Base-by-base conservation (phyloP, 2,329 filamentous ascomycete species). In the Ascochyta pisi region DNA sequence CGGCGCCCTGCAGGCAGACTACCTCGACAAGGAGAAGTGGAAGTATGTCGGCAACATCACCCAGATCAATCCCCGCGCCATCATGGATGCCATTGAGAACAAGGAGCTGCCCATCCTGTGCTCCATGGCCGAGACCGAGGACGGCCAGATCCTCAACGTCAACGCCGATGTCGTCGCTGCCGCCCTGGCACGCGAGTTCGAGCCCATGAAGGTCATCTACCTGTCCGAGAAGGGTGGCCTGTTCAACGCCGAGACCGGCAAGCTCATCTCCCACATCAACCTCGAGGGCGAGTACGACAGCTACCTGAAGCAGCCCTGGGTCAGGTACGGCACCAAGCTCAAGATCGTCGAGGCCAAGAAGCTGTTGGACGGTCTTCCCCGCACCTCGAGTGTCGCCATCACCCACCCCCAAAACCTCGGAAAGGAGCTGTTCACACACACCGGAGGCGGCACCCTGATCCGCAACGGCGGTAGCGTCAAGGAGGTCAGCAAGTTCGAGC, bases 271-370 rank as follows among this genome's bases (percentile, higher is more conserved):
- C 6, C 91, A 90, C 57, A 98, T 98, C 79, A 98, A 98, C 79
- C 83, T 99, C 54, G 95, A 99, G 73, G 93, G 96, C 78, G 95
- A 99, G 79, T 98, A 91, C 70, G 92, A 96, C 56, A 84, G 91
- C 71, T 84, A 97, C 70, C 96, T 98, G 92, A 84, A 87, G 54
- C 92, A 97, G 79, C 87, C 90, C 67, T 99, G 94, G 95, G 95
- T 96, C 77, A 88, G 91, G 72, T 96, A 95, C 74, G 95, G 95
- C 61, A 98, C 94, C 34, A 86, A 93, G 61, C 84, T 98, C 63
- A 99, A 99, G 87, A 98, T 99, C 77, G 91, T 90, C 79, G 92
- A 99, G 80, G 96, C 96, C 79, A 96, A 96, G 83, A 92, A 96
- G 56, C 84, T 99, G 26, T 81, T 99, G 48, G 91, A 92, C 66